Base-by-base conservation (phyloP, 2,329 filamentous ascomycete genomes). In the Xylariaceae sp. region DNA sequence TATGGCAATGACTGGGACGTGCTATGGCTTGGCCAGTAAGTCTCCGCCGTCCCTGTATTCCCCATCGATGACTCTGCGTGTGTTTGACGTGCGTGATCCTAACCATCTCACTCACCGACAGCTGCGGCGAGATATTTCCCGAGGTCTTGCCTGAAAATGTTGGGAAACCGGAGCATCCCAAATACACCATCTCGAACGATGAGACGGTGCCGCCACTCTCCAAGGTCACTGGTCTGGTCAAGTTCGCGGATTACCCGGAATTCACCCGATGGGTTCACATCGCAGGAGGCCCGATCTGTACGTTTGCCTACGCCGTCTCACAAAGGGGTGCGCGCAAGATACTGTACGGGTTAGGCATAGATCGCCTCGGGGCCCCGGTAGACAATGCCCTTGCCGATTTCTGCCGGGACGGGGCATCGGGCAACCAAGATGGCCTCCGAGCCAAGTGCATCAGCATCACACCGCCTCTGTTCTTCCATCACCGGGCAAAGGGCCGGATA, bases 391-490 rank as follows among this genome's bases (percentile, higher is more conserved):
- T 62, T 0, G 56, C 57, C 5, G 48, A 45, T 6, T 38, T 62
- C 23, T 63, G 60, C 30, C 48, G 55, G 28, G 53, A 57, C 24
- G 53, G 52, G 0, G 50, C 54, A 4, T 54, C 53, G 9, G 37
- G 37, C 18, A 40, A 38, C 16, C 24, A 31, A 2, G 41, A 50
- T 1, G 55, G 56, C 3, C 46, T 62, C 15, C 51, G 55, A 14
- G 44, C 56, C 6, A 60, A 58, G 39, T 63, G 60, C 16, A 44
- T 59, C 31, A 59, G 52, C 18, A 55, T 62, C 3, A 58, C 60
- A 14, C 59, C 59, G 12, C 55, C 54, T 1, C 16, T 62, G 0
- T 62, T 61, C 31, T 58, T 59, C 38, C 55, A 62, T 41, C 57
- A 60, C 41, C 54, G 54, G 15, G 52, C 55, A 2, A 56, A 51